Evolutionary conservation across 2,329 filamentous ascomycete species (phyloP), one percentile per base, ranked within the genome.

Genomic region (Penicillium verrucosum): DNA sequence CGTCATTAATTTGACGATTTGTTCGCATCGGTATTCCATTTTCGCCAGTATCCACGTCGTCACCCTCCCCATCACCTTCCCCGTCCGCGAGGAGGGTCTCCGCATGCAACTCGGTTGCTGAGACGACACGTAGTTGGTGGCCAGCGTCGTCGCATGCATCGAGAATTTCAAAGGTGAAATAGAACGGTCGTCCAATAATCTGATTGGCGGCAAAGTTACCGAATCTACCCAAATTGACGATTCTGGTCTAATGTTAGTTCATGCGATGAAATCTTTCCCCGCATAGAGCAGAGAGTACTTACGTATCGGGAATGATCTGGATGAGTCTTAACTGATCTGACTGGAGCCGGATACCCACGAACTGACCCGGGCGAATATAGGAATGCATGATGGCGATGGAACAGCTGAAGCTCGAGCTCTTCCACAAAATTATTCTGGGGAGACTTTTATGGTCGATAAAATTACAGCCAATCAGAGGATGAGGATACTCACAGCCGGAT

Each of bases 181-280:
- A 85, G 71, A 90, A 96, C 0, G 94, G 94, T 8, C 94, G 87
- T n/a, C 91, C 89, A 60, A 99, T 84, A 44, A 99, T 85, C 32
- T 94, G 83, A 70, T 97, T 97, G 51, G 90, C 86, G 16, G 90
- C 88, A 70, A 99, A 97, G 2, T 86, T 85, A 62, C 94, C 94
- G 72, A 94, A 96, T 83, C 97, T 97, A 54, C 92, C 92, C 34
- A 97, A 81, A 1, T 90, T 91, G 62, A 97, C 89, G 43, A 85
- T 90, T 40, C 92, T 97, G 64, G 10, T 42, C 18, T 2, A 41
- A 32, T 30, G 50, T 64, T 38, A 62, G 32, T 51, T 51, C 49
- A 34, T 51, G 57, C 32, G 27, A 41, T 55, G 3, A 21, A 53
- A 62, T 62, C 57, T 61, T 55, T 41, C 32, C 27, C 34, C 32